Evolutionary conservation across 2,329 filamentous ascomycete species (phyloP).

Genomic region (Fusarium tricinctum): DNA sequence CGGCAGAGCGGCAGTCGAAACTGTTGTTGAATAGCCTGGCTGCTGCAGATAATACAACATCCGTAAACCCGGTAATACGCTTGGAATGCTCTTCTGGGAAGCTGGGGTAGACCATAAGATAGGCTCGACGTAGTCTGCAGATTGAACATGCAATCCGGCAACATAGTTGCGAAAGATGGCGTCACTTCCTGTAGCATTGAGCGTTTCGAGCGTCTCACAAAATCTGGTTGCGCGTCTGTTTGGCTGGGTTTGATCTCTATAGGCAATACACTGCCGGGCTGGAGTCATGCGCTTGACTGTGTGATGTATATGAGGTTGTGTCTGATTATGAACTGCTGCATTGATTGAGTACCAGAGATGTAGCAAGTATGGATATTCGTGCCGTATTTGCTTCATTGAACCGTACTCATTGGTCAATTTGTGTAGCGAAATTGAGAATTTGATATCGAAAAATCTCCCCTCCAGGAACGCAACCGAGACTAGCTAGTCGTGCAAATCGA

Average conservation of each 20-base stretch:
- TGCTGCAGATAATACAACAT: slow-evolving; percentile 41
- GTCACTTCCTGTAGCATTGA: slow-evolving; percentile 42
- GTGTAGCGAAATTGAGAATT: neutral
- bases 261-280: neutral
- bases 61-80: slow-evolving; percentile 22
- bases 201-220: slow-evolving; percentile 44
- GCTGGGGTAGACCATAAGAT: slow-evolving; percentile 26
- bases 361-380: slow-evolving; percentile 17
- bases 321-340: slow-evolving; percentile 17
- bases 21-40: slow-evolving; percentile 8
- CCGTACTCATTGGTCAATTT: neutral
- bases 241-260: slow-evolving; percentile 9
- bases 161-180: slow-evolving; percentile 44
- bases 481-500: slow-evolving; percentile 16
- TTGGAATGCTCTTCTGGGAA: slow-evolving; percentile 36
- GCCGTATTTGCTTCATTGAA: slow-evolving; percentile 12
- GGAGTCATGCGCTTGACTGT: slow-evolving; percentile 29
- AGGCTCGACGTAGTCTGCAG: slow-evolving; percentile 30
- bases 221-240: slow-evolving; percentile 33
- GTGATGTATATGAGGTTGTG: slow-evolving; percentile 20
- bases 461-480: slow-evolving; percentile 4
- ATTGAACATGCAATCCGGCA: slow-evolving; percentile 39
- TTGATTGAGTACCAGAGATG: slow-evolving; percentile 3
- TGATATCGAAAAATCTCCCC: neutral
- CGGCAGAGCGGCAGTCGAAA: slow-evolving; percentile 30